Evolutionary conservation across 2,329 filamentous ascomycete genomes (phyloP), one percentile per base, ranked within the genome.

Genomic region (Aspergillus brasiliensis): DNA sequence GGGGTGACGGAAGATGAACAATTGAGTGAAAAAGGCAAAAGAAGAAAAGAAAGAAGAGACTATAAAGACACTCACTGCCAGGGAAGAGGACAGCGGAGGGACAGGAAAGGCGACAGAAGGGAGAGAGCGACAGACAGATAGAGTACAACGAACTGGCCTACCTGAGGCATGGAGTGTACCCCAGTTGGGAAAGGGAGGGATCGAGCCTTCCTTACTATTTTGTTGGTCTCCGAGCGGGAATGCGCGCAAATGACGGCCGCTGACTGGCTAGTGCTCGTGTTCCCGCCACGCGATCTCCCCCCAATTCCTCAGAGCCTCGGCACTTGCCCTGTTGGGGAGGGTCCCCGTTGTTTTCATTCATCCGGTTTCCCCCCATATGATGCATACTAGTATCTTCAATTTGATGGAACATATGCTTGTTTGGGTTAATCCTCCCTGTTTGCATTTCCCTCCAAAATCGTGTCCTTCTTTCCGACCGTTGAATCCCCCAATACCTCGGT

Each of bases 261-360:
- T 57, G 23, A 57, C 25, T 57, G 47, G 56, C 47, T 19, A 34
- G 51, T 10, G 11, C 19, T 37, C 37, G 40, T 31, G 21, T 42
- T 40, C 31, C 54, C 54, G 28, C 56, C 56, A 57, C 56, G 37
- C 56, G 47, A 57, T 10, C 44, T 56, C 40, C 23, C 10, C 44
- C 23, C 13, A 47, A 40, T 15, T 10, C n/a, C 38, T 6, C 40
- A 44, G 44, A 56, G 54, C 57, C 57, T 59, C 57, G 57, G 57
- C 57, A 59, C 49, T 66, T 66, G 28, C 56, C 31, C 37, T 28
- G 17, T 57, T 10, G 19, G 21, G 25, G 27, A 56, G 8, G 13
- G 28, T 25, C 53, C 51, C 56, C 46, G 31, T 46, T 40, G 53
- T 15, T 25, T 19, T n/a, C 21, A 53, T 56, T 37, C n/a, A n/a